Evolutionary conservation across 169 alveolate species (phyloP).

Genomic region (Eimeria acervulina): DNA sequence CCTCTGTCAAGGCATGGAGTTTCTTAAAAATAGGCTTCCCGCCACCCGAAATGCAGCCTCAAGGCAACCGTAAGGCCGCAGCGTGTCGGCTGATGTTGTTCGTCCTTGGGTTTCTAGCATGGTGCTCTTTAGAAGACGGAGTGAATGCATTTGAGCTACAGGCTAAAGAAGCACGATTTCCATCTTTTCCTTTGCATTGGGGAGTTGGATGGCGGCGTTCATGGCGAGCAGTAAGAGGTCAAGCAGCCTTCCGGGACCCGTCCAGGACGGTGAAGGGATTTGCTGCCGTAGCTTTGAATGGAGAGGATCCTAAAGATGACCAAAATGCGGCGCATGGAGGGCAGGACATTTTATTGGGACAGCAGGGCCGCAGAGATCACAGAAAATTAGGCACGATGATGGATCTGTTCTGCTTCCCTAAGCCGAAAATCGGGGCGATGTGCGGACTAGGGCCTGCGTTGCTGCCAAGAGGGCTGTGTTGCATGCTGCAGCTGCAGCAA

Average conservation of each 20-base stretch:
- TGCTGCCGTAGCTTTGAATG: neutral
- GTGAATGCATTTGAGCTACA: neutral
- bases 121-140: neutral
- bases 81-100: neutral
- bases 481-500: conserved; percentile 54
- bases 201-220: neutral
- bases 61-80: neutral
- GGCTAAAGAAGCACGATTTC: neutral
- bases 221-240: neutral
- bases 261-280: neutral
- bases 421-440: conserved; percentile 36
- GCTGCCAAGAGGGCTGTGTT: conserved; percentile 66
- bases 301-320: neutral
- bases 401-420: conserved; percentile 73
- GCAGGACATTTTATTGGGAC: neutral
- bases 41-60: neutral
- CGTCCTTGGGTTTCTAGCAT: neutral
- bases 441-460: conserved; percentile 76
- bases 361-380: conserved; percentile 57
- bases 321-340: neutral
- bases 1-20: neutral
- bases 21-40: neutral
- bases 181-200: neutral
- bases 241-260: neutral
- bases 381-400: conserved; percentile 61